Conservation (phyloP, 345 rosid species). For the Excoecaria cochinchinensis region DNA sequence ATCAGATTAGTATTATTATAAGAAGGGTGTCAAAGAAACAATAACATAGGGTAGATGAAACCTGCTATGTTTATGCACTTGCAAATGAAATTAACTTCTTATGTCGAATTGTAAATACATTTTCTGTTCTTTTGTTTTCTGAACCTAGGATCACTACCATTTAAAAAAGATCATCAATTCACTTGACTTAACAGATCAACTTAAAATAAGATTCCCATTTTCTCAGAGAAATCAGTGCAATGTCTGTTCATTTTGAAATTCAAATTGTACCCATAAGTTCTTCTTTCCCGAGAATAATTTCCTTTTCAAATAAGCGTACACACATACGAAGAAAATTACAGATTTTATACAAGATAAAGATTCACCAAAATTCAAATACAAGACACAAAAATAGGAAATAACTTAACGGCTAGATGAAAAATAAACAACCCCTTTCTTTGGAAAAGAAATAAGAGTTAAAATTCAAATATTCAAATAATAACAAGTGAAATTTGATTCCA, state of each 20-base stretch:
- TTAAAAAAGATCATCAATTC: conserved; percentile 7
- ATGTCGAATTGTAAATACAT: neutral
- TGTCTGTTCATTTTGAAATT: neutral
- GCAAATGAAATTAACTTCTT: neutral
- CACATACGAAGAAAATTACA: neutral
- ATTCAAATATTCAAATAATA: neutral
- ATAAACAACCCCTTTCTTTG: neutral
- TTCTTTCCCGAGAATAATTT: neutral
- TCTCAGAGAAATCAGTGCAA: neutral
- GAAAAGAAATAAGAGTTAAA: neutral
- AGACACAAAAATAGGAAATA: neutral
- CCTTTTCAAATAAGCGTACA: neutral
- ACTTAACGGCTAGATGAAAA: neutral
- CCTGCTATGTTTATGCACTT: neutral
- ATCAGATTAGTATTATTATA: neutral
- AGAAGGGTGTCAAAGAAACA: neutral
- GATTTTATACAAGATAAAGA: neutral
- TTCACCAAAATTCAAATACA: neutral
- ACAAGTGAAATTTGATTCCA: neutral
- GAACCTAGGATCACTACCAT: neutral
- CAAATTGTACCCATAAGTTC: neutral
- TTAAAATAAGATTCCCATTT: conserved; percentile 1
- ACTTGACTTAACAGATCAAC: conserved; percentile 10
- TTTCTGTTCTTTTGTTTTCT: neutral
- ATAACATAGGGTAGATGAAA: neutral